Base-by-base conservation (phyloP, 257 asterid genomes). In the Primulina huaijiensis region DNA sequence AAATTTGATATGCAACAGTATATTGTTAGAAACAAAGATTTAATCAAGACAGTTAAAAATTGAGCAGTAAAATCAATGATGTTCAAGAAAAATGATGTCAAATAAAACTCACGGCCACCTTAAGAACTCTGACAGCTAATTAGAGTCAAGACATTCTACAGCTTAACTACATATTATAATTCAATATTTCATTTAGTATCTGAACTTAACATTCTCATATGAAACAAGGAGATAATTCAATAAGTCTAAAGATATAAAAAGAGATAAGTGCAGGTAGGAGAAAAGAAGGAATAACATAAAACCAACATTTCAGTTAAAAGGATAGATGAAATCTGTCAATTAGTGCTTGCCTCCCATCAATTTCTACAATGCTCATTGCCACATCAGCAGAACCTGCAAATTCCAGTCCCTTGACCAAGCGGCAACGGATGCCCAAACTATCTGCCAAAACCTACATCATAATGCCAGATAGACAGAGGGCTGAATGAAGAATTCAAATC, bases 331-430 rank as follows among this genome's bases (percentile, higher is more conserved):
- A 62, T 55, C 64, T 50, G 73, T 71, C 43, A 60, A 60, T 65
- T 14, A 59, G 37, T 74, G 76, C 65, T 70, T 76, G 89, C 99
- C 96, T 93, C 82, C 87, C 96, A 75, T 83, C 88, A 67, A 85
- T 76, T 83, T 86, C 87, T 68, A 89, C 92, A 73, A 90, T 85
- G 85, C 75, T 90, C 85, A 93, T 87, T 60, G 97, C 99, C 79
- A 90, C 99, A 53, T 89, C 99, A 75, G 82, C 85, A 69, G 96
- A 86, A 72, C 99, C 99, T 8, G 96, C 89, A 70, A 86, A 90
- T 76, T 89, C 95, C 69, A 74, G 84, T 72, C 99, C 97, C 81
- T 93, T 93, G 74, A 87, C 94, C 75, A 93, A 77, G 67, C 96
- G 95, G 78, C 97, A 89, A 74, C 92, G 94, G 70, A 93, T 85